A percentile compares a stretch with the other conserved stretches of the same genome.
These are phyloP conservation scores for Hygrocybe coccinea DNA, from an alignment of 768 basidiomycete species.

Conservation along the genomic window DNA sequence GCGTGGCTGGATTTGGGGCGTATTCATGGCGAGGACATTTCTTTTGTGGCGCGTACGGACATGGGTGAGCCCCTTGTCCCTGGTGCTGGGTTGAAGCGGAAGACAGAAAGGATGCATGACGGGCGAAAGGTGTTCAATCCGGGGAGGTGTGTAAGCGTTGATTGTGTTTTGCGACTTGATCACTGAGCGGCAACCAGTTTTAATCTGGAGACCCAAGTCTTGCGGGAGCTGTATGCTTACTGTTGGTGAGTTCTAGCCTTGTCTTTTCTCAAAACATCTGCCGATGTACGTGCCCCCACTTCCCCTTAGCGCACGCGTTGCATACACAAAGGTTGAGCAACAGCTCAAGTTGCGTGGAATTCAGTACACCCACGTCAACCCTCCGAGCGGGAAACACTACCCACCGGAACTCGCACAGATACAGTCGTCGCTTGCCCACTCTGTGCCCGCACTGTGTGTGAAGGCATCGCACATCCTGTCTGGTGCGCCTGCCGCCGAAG, in stretches of 20 bases:
- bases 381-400: conserved; percentile 38
- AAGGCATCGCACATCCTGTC: conserved; percentile 76
- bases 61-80: too few species aligned
- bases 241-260: conserved; percentile 58
- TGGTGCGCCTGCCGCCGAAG: conserved; percentile 81
- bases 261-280: background rate
- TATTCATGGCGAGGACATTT: conserved; percentile 48
- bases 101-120: background rate
- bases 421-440: conserved; percentile 69
- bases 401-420: conserved; percentile 48
- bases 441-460: conserved; percentile 80
- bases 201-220: conserved; percentile 63
- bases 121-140: background rate
- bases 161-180: background rate
- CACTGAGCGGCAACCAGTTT: conserved; percentile 37
- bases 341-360: conserved; percentile 82
- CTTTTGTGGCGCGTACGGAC: conserved; percentile 14
- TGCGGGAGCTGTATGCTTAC: conserved; percentile 79
- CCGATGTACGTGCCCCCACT: too few species aligned
- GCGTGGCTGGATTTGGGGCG: conserved; percentile 71
- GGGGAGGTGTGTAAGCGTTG: background rate
- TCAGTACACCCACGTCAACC: conserved; percentile 70
- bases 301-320: conserved; percentile 73
- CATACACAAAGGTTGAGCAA: conserved; percentile 83
- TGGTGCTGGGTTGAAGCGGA: background rate